These are phyloP conservation scores for Blastocystis sp. DNA, from an alignment of 352 stramenopile genomes.

Conservation along the genomic window DNA sequence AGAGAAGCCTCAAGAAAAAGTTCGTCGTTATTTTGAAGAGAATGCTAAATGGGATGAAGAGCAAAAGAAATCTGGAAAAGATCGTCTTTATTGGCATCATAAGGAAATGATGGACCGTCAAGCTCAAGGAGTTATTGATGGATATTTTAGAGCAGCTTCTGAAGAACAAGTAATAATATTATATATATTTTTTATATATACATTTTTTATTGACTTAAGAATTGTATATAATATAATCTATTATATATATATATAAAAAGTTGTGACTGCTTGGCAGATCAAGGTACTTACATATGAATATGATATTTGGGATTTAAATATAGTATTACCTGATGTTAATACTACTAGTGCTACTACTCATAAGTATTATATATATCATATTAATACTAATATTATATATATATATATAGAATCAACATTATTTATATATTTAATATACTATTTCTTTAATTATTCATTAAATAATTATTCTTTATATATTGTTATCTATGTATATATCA, in stretches of 20 bases:
- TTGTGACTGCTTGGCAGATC: constrained; percentile 48
- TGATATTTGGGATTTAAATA: constrained; percentile 38
- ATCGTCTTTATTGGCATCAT: constrained; percentile 47
- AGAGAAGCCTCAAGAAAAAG: constrained; percentile 47
- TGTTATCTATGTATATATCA: no score
- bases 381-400: constrained; percentile 10
- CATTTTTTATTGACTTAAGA: no score
- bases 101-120: constrained; percentile 39
- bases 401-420: no score
- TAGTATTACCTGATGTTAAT: constrained; percentile 22
- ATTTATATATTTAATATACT: no score
- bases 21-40: constrained; percentile 39
- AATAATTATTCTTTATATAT: no score
- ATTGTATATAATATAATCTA: no score
- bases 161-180: constrained; percentile 42
- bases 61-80: constrained; percentile 46
- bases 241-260: constrained; percentile 53
- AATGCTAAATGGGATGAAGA: constrained; percentile 41
- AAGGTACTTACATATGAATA: constrained; percentile 44
- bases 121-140: constrained; percentile 30
- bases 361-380: background rate
- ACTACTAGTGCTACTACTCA: background rate
- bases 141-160: constrained; percentile 15
- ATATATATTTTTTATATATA: no score
- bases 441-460: no score